Conservation (phyloP, 345 rosid genomes). For the Populus davidiana region DNA sequence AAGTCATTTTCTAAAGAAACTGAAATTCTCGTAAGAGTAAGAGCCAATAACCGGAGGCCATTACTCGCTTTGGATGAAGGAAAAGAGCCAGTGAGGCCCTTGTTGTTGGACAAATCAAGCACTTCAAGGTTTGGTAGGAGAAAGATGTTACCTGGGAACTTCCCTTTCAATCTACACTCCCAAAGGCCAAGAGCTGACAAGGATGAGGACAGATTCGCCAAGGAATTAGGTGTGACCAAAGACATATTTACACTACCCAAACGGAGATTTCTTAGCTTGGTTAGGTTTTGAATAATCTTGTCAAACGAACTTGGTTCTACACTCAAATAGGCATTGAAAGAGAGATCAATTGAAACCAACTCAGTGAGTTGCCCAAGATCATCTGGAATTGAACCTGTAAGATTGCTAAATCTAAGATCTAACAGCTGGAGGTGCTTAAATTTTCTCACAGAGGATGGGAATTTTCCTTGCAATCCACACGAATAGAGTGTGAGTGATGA, state of each 20-base stretch:
- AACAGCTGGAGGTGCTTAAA: not conserved
- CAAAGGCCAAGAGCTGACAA: not conserved
- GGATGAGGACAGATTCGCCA: constrained; percentile 11
- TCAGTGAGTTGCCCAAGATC: too few species aligned
- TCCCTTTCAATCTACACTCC: constrained; percentile 1
- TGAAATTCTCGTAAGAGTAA: too few species aligned
- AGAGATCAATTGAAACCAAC: constrained; percentile 7
- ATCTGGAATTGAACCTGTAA: not conserved
- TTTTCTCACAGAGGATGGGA: too few species aligned
- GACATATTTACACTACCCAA: too few species aligned
- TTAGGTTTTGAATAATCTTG: too few species aligned
- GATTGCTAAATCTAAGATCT: not conserved
- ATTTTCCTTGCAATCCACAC: too few species aligned
- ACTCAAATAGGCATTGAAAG: not conserved
- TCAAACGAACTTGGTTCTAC: not conserved
- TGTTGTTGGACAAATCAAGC: not conserved
- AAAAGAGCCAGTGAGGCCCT: not conserved
- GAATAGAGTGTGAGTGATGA: too few species aligned
- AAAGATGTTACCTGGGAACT: not conserved
- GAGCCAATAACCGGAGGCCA: too few species aligned
- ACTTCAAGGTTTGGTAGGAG: not conserved
- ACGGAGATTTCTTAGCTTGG: too few species aligned
- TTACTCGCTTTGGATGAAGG: too few species aligned
- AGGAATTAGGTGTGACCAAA: too few species aligned
- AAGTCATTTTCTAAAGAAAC: not conserved